Evolutionary conservation across 305 asterid species (phyloP), one percentile per base, ranked within the genome.

Genomic region (Fraxinus baroniana): DNA sequence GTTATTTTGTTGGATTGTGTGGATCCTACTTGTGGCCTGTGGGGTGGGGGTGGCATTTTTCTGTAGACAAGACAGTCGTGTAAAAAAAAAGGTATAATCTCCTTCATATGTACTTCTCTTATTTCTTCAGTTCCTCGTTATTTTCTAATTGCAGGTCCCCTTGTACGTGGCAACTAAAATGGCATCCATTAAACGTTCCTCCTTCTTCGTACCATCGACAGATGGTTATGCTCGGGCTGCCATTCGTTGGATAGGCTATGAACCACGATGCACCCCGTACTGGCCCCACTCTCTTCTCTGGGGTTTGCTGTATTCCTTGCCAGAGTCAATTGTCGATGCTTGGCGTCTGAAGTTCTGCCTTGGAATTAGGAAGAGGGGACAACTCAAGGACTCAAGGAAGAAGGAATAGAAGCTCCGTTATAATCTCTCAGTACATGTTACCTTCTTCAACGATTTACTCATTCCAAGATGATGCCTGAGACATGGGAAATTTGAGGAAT

Each of bases 271-370:
- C 93, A 92, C 99, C 0, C 99, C 99, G 8, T 93, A 96, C 87
- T 96, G 99, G 99, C 99, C 99, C 0, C 99, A 96, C 83, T 79
- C 98, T 6, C 86, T 96, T 78, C 79, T 93, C 35, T 96, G 99
- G 99, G 95, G 90, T 49, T 6, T 94, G 84, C 60, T 84, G 10
- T 57, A 52, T 33, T 90, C 88, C 1, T 37, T 94, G 79, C 98
- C 98, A 0, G 98, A 93, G 81, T 90, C 89, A 0, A 73, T 79
- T 18, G 85, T 96, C 3, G 98, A 96, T 83, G 91, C 95, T 18
- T 96, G 98, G 98, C 97, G 98, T 32, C 87, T 92, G 80, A 85
- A 79, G 35, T 92, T 87, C 92, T 90, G 93, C 87, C 95, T 94
- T 4, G 87, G 76, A 3, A 89, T 94, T 78, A 87, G 99, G 80